Evolutionary conservation across 2,329 filamentous ascomycete genomes (phyloP), one percentile per base, ranked within the genome.

Genomic region (Pleurostoma richardsiae): DNA sequence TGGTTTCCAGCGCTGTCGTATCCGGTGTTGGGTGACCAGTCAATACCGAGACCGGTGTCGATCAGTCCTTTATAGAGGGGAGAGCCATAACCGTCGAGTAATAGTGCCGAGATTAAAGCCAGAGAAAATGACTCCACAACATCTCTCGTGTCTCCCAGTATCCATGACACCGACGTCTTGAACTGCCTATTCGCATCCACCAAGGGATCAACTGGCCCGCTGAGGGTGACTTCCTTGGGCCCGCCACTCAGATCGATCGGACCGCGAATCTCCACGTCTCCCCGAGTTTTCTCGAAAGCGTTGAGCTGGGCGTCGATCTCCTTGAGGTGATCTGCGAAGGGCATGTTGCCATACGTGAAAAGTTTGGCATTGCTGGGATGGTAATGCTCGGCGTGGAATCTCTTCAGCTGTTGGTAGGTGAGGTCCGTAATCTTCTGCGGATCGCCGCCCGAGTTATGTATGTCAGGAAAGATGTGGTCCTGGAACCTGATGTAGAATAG

Each of bases 301-400:
- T 79, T 77, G 49, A 99, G 73, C 43, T 88, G 85, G 7, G 82
- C 76, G 58, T 92, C 80, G 29, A 97, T 77, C 58, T 94, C 87
- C 61, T 81, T 75, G 44, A 97, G 66, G 62, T 99, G 94, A 45
- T 89, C 85, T 3, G 75, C 75, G 50, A 99, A 70, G 1, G 90
- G 87, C 81, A 97, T 90, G 60, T 96, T 86, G 44, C 94, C 94
- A 56, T 99, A 99, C 0, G 94, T 96, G 59, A 97, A 83, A 40
- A 99, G 77, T 69, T 96, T 97, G 41, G 92, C 87, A 66, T 99
- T 99, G 69, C 90, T 97, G 0, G 94, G 94, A 65, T 99, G 92
- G 64, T 99, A 99, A 68, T 99, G 90, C 54, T 90, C 82, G 40
- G 85, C 85, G 54, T 97, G 95, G 65, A 96, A 99, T 39, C 85